A percentile compares a stretch with the other conserved stretches of the same genome.
phyloP scores from a whole-genome alignment of 768 basidiomycete genomes.

The Leccinum olivaceopallidum region DNA sequence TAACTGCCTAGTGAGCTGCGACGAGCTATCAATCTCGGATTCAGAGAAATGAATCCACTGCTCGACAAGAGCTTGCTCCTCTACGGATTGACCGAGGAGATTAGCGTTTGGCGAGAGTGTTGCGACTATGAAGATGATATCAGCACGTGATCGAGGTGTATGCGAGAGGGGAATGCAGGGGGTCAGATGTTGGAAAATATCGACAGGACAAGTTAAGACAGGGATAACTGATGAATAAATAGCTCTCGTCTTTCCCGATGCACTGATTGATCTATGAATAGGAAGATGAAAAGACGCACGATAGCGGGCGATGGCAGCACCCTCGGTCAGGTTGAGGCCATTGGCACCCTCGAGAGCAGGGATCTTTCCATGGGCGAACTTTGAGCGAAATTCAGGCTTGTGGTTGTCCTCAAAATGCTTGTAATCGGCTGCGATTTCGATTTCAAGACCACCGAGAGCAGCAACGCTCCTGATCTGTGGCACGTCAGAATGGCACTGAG shows the following conservation, averaged over 20 bases:
- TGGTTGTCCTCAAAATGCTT: constrained; percentile 66
- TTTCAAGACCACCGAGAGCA: constrained; percentile 56
- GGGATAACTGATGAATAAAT: constrained; percentile 63
- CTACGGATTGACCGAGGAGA: constrained; percentile 63
- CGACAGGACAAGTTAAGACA: constrained; percentile 66
- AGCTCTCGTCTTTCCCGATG: constrained; percentile 27
- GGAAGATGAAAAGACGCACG: constrained; percentile 54
- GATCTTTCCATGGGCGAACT: constrained; percentile 83
- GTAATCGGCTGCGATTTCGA: constrained; percentile 55
- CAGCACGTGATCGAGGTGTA: constrained; percentile 16
- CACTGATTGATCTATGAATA: constrained; percentile 13
- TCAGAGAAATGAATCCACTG: constrained; percentile 85
- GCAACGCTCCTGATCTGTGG: constrained; percentile 54
- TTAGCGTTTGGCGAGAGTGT: constrained; percentile 72
- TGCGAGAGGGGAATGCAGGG: background rate
- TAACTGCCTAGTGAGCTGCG: constrained; percentile 42
- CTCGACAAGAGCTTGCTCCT: constrained; percentile 76
- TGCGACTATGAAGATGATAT: constrained; percentile 56
- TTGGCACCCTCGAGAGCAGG: constrained; percentile 78
- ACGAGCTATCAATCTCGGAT: constrained; percentile 51
- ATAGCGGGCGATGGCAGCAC: constrained; percentile 80
- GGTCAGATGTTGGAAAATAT: constrained; percentile 31
- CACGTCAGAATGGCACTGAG: constrained; percentile 3
- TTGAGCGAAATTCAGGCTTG: constrained; percentile 65
- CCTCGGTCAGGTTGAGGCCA: constrained; percentile 81